Evolutionary conservation across 768 basidiomycete species (phyloP), one percentile per base, ranked within the genome.

Genomic region (Lentinula detonsa): DNA sequence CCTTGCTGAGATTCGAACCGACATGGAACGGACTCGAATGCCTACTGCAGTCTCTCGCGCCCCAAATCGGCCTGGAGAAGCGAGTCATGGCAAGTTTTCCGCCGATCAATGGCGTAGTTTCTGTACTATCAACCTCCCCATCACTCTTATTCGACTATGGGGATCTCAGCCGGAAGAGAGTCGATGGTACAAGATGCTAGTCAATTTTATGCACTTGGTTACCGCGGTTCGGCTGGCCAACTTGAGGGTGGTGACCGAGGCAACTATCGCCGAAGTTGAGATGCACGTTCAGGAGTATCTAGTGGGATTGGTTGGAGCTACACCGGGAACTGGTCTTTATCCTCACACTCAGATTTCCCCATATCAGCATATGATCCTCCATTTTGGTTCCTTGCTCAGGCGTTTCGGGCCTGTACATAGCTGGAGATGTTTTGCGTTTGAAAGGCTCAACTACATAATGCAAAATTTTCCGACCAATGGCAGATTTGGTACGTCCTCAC

Each of bases 321-420:
- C 9, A 13, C 9, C 13, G 37, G 13, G 13, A 8, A 54, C 62
- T 1, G 49, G 63, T 0, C 67, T 80, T 0, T 81, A 68, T 59
- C 71, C 70, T 0, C 65, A 66, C 9, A 59, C 63, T 5, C 48
- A 51, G 1, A 59, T 79, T n/a, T 62, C 61, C 1, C 71, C 75
- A 0, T 75, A 77, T 48, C 76, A 80, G 6, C 80, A 80, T 60
- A 50, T 76, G 3, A 60, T 74, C 0, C 63, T 81, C n/a, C 79
- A 81, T 64, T 62, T 78, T 18, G 62, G 63, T 0, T 60, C 70
- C 3, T 65, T 68, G 28, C 61, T 81, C 2, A 58, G 57, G 1
- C 56, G 64, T 1, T 75, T 74, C 62, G 75, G 77, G 1, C 76
- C 77, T 0, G 67, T 66, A 4, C 76, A 74, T 53, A 65, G 67